phyloP scores from a whole-genome alignment of 805 yeast genomes.

The Yarrowia divulgata region DNA sequence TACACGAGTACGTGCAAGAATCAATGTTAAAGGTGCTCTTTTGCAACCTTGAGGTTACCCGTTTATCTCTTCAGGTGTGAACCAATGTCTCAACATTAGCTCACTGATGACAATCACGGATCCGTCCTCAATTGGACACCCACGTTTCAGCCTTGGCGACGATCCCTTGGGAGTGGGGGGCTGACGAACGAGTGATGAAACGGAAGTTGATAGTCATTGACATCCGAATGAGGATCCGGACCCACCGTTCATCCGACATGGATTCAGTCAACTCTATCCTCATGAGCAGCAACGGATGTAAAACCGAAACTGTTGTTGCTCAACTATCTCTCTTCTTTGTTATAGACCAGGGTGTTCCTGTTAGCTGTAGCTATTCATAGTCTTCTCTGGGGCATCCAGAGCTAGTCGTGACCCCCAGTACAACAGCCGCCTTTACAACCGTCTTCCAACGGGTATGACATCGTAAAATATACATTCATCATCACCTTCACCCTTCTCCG shows the following conservation, averaged over 20 bases:
- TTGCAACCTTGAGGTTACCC: constrained; percentile 10
- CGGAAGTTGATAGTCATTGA: not conserved
- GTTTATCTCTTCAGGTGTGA: not conserved
- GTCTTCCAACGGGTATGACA: too few species aligned
- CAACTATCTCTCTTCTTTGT: too few species aligned
- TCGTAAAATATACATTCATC: too few species aligned
- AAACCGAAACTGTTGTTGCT: too few species aligned
- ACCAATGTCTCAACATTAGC: constrained; percentile 17
- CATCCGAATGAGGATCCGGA: not conserved
- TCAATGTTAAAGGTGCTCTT: not conserved
- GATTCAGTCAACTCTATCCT: not conserved
- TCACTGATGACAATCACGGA: too few species aligned
- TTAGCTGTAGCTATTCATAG: too few species aligned
- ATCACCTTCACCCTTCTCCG: too few species aligned
- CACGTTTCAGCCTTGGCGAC: constrained; percentile 12
- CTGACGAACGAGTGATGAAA: not conserved
- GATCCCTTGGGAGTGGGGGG: not conserved
- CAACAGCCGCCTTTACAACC: too few species aligned
- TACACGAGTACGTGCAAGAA: too few species aligned
- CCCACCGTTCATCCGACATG: not conserved
- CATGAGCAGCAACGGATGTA: not conserved
- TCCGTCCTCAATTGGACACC: not conserved
- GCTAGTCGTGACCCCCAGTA: too few species aligned
- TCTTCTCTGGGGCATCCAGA: too few species aligned
- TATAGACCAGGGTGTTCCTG: too few species aligned